These are phyloP conservation scores for Penicillium sp. DNA, from an alignment of 2,329 filamentous ascomycete genomes.

Conservation along the genomic window DNA sequence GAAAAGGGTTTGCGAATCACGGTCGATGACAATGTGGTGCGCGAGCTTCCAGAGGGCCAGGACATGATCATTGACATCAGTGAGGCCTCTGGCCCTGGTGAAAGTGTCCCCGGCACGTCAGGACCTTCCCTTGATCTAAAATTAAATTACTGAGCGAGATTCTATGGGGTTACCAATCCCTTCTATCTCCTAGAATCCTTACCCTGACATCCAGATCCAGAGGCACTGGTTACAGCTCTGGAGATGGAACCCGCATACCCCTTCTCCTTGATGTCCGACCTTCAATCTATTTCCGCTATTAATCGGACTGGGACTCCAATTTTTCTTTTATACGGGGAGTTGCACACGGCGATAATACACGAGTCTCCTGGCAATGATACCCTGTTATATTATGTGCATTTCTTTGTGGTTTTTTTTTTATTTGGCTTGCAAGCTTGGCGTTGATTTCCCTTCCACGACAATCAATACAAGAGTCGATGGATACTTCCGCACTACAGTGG, in stretches of 20 bases:
- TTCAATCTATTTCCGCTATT: slow-evolving; percentile 2
- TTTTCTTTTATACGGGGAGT: slow-evolving; percentile 27
- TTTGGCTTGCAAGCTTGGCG: slow-evolving; percentile 17
- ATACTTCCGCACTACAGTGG: slow-evolving; percentile 12
- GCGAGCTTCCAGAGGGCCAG: slow-evolving; percentile 82
- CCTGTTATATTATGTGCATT: slow-evolving; percentile 30
- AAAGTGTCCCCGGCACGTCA: slow-evolving; percentile 6
- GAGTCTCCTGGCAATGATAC: slow-evolving; percentile 45
- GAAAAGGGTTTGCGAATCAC: slow-evolving; percentile 77
- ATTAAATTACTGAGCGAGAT: slow-evolving; percentile 45
- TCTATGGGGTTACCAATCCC: not conserved
- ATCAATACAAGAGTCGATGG: slow-evolving; percentile 24
- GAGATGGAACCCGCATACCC: not conserved
- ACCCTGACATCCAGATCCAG: not conserved
- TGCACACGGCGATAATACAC: slow-evolving; percentile 44
- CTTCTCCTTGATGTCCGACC: not conserved
- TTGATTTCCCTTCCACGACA: slow-evolving; percentile 23
- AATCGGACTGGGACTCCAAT: slow-evolving; percentile 1
- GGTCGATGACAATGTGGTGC: slow-evolving; percentile 86
- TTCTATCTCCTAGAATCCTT: too few species aligned
- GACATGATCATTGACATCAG: slow-evolving; percentile 77
- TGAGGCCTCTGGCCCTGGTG: slow-evolving; percentile 45
- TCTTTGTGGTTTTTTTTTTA: not conserved
- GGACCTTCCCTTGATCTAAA: slow-evolving; percentile 48
- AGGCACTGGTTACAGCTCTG: not conserved